These are phyloP conservation scores for Flaveria sonorensis DNA, from an alignment of 129 eudicot species.

Conservation along the genomic window DNA sequence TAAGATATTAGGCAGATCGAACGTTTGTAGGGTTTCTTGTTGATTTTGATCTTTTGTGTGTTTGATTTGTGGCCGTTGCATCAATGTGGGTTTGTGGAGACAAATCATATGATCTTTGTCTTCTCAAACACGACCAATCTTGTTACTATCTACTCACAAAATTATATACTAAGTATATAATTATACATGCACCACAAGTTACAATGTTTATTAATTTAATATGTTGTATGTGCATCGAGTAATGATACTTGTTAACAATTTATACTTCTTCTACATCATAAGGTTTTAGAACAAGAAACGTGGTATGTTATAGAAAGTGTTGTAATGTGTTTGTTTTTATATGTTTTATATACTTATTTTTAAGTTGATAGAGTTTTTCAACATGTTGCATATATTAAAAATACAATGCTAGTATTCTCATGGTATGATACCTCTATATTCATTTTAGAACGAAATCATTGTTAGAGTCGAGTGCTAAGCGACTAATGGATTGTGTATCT, in stretches of 20 bases:
- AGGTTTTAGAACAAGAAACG: no score
- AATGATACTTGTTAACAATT: not conserved
- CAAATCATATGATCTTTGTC: slow-evolving; percentile 44
- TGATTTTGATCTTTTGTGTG: slow-evolving; percentile 26
- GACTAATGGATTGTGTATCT: no score
- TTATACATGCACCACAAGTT: not conserved
- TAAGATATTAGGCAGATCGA: slow-evolving; percentile 36
- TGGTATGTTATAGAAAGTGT: no score
- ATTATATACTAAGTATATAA: not conserved
- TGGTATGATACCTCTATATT: no score
- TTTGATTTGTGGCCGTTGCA: slow-evolving; percentile 42
- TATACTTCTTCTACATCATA: no score
- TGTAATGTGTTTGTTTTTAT: no score
- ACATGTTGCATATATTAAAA: no score
- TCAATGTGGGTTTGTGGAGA: slow-evolving; percentile 22
- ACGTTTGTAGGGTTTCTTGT: slow-evolving; percentile 20
- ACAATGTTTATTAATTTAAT: not conserved
- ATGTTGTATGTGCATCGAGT: not conserved
- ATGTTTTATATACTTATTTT: no score
- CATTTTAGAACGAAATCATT: no score
- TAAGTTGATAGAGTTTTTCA: no score
- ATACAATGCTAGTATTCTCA: no score
- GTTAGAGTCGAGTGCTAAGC: no score
- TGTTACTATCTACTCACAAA: not conserved
- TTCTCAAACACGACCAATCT: slow-evolving; percentile 15